Conservation (phyloP, 164 flowering plant species). For the Nymphaea colorata region DNA sequence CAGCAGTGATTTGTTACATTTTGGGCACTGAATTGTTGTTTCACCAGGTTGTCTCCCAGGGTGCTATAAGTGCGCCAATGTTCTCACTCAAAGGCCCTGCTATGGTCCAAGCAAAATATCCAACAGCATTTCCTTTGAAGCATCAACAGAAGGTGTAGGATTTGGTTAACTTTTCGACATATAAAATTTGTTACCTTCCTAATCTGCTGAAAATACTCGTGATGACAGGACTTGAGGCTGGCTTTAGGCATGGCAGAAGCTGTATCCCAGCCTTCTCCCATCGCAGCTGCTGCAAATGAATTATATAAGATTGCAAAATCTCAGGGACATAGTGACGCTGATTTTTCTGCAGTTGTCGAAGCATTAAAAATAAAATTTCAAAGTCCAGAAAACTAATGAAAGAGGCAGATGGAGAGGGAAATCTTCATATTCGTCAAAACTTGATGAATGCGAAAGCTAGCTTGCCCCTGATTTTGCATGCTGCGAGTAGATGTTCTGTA, state of each 20-base stretch:
- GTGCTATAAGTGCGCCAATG: conserved; percentile 95
- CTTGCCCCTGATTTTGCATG: no score
- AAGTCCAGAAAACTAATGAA: no score
- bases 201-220: conserved; percentile 2
- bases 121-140: conserved; percentile 86
- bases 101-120: conserved; percentile 70
- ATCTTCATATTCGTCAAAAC: no score
- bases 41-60: conserved; percentile 76
- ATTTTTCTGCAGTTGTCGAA: conserved; percentile 89
- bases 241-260: conserved; percentile 33
- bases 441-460: no score
- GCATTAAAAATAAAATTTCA: conserved; percentile 41
- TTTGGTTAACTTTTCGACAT: not conserved
- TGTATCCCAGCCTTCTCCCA: conserved; percentile 69
- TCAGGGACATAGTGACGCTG: conserved; percentile 64
- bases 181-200: not conserved
- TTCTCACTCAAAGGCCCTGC: conserved; percentile 80
- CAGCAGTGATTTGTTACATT: not conserved
- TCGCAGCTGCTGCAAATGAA: conserved; percentile 93
- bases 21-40: not conserved
- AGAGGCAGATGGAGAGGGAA: no score
- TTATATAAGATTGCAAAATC: conserved; percentile 84
- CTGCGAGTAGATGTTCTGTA: no score
- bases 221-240: conserved; percentile 65
- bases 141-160: conserved; percentile 87